Percentiles rank a stretch among this genome's conserved stretches.
Conservation (phyloP, 1,139 yeast species). For the Geotrichum cucujoidarum region DNA sequence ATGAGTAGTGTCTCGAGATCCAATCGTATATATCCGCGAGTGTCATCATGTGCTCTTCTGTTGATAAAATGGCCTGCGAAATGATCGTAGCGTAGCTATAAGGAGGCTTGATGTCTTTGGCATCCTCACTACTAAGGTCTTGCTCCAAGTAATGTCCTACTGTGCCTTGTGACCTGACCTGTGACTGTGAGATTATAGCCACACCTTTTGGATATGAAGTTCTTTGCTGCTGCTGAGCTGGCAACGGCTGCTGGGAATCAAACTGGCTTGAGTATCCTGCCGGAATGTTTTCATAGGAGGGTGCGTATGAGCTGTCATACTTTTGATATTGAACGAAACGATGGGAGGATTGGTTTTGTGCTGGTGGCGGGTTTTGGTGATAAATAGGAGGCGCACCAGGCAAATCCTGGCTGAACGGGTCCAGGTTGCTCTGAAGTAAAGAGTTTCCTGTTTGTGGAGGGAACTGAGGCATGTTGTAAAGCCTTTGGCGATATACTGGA, state of each 20-base stretch:
- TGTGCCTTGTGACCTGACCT: slow-evolving; percentile 31
- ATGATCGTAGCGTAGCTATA: slow-evolving; percentile 97
- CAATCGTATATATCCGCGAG: slow-evolving; percentile 87
- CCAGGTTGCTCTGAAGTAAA: background rate
- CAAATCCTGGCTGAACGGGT: background rate
- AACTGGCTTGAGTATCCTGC: slow-evolving; percentile 9
- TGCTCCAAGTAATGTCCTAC: slow-evolving; percentile 38
- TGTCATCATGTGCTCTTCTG: slow-evolving; percentile 82
- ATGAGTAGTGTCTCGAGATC: slow-evolving; percentile 84
- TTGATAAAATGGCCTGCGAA: slow-evolving; percentile 90
- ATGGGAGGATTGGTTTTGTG: background rate
- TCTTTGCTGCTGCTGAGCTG: slow-evolving; percentile 2
- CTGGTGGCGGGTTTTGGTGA: background rate
- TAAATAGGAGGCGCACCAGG: background rate
- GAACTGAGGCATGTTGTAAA: background rate
- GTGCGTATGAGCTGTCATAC: background rate
- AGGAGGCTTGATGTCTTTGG: slow-evolving; percentile 93
- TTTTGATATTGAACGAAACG: background rate
- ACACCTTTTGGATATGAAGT: slow-evolving; percentile 38
- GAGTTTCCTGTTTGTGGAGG: background rate
- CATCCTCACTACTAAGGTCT: slow-evolving; percentile 81
- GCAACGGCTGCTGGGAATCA: slow-evolving; percentile 4
- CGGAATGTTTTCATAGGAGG: background rate
- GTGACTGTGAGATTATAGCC: slow-evolving; percentile 40
- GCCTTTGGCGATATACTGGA: slow-evolving; percentile 18